Percentiles rank a stretch among this genome's conserved stretches.
These are phyloP conservation scores for Pseudozyma flocculosa DNA, from an alignment of 1,284 basidiomycete species.

Conservation along the genomic window DNA sequence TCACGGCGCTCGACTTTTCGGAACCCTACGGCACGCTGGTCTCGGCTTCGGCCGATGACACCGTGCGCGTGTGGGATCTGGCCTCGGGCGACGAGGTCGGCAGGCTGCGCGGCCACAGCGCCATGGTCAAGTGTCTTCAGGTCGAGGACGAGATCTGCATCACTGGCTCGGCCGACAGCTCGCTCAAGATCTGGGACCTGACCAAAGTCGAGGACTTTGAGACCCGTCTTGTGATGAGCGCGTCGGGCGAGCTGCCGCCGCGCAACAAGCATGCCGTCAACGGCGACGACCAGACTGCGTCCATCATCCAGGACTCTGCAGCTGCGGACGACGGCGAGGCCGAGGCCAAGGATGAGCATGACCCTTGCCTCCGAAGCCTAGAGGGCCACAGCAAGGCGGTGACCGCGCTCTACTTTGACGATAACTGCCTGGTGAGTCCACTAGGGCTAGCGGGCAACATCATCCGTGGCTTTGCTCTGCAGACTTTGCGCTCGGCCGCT, in stretches of 20 bases:
- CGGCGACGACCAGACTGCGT: constrained; percentile 18
- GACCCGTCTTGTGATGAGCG: constrained; percentile 37
- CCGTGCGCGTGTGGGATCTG: constrained; percentile 97
- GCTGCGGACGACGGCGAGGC: constrained; percentile 60
- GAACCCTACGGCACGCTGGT: constrained; percentile 94
- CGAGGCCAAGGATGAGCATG: constrained; percentile 55
- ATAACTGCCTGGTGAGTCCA: constrained; percentile 76
- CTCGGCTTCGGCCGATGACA: constrained; percentile 87
- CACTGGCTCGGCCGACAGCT: constrained; percentile 89
- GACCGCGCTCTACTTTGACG: constrained; percentile 91
- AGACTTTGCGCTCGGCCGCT: too few species aligned
- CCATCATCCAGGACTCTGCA: constrained; percentile 21
- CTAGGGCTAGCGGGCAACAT: too few species aligned
- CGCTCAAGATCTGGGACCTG: constrained; percentile 80
- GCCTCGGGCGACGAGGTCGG: constrained; percentile 74
- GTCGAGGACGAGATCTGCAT: constrained; percentile 86
- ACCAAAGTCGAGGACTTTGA: constrained; percentile 54
- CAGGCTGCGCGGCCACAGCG: constrained; percentile 95
- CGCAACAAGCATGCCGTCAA: constrained; percentile 7
- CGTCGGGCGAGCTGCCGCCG: constrained; percentile 33
- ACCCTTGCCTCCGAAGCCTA: constrained; percentile 72
- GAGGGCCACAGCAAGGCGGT: constrained; percentile 92
- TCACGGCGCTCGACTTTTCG: constrained; percentile 89
- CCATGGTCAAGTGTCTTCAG: constrained; percentile 87
- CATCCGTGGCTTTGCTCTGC: too few species aligned